Base-by-base conservation (phyloP, 2,329 filamentous ascomycete species). In the Apiospora aurea region DNA sequence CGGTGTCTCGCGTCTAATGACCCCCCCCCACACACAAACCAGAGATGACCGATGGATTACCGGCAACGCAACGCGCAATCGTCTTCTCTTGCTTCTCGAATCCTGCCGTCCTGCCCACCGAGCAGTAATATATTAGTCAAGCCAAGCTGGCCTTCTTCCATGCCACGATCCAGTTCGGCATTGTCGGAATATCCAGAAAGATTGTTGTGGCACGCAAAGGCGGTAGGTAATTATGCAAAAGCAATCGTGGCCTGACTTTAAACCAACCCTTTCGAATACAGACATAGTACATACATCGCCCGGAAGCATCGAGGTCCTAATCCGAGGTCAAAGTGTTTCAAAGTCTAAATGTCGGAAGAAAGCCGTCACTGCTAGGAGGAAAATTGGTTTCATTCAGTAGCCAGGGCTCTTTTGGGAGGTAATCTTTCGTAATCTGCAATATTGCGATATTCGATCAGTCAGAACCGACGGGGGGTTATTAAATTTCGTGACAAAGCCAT, bases 31-130 rank as follows among this genome's bases (percentile, higher is more conserved):
- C 53, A 61, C 53, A 61, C 53, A 61, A 61, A 16, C 16, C 53
- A 61, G 29, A 38, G 26, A 38, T 38, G 18, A 38, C 34, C 34
- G 34, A 41, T 41, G 18, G 18, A 38, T 41, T 64, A 38, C 34
- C 57, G 41, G 57, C 57, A 41, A 64, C 57, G 57, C 57, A 64
- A 41, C 57, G 16, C 29, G 29, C 53, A 61, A 61, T 61, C 29
- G 49, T 53, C 49, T 53, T 61, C 29, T 21, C 21, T 29, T 61
- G 21, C 26, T 38, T 21, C n/a, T 51, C 49, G 49, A 14, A 24
- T 51, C 21, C 49, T 51, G 49, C 21, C 49, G 6, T 26, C 21
- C 49, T 51, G n/a, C 21, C 49, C n/a, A 26, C 49, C 49, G 24
- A 24, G n/a, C 11, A 51, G n/a, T 14, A 51, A 51, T 51, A 10